Base-by-base conservation (phyloP, 805 yeast species). In the Metschnikowia similis region DNA sequence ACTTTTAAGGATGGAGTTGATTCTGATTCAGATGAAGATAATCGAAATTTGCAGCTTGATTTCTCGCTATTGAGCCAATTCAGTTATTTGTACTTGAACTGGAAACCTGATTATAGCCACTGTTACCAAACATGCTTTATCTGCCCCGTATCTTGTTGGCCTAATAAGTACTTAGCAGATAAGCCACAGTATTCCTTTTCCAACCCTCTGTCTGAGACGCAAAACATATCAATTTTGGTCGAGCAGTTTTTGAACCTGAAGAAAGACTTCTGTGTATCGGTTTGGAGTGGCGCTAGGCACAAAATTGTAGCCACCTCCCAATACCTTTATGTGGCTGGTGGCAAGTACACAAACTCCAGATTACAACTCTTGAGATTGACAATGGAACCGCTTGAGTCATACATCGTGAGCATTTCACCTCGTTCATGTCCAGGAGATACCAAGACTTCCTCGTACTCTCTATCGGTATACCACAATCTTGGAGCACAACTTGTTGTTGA, bases 41-140 rank as follows among this genome's bases (percentile, higher is more conserved):
- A 43, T 14, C 51, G 57, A 8, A 35, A 54, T 6, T 49, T 69
- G 13, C 40, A 45, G 30, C 47, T 58, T 14, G 54, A 58, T 28
- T 46, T 49, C 21, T 46, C 58, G 7, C 64, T 64, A 26, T 55
- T 67, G 17, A 61, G 60, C 29, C 66, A 62, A 32, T 67, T 72
- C 51, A 64, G 66, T 27, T 87, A 81, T 60, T 51, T 87, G 2
- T 89, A 88, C 61, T 50, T 88, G 36, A 87, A 83, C 61, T 86
- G 95, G 92, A 72, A 81, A 50, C 76, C 82, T 0, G 29, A 43
- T 0, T 65, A 61, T 48, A 54, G 55, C 35, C 59, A 61, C 26
- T 54, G 56, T 1, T 41, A 48, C 3, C 48, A 61, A 8, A 49
- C 56, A 42, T 63, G 60, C 13, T 72, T 66, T 38, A 54, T 70